Conservation (phyloP, 768 basidiomycete genomes). For the Pluteus cervinus region DNA sequence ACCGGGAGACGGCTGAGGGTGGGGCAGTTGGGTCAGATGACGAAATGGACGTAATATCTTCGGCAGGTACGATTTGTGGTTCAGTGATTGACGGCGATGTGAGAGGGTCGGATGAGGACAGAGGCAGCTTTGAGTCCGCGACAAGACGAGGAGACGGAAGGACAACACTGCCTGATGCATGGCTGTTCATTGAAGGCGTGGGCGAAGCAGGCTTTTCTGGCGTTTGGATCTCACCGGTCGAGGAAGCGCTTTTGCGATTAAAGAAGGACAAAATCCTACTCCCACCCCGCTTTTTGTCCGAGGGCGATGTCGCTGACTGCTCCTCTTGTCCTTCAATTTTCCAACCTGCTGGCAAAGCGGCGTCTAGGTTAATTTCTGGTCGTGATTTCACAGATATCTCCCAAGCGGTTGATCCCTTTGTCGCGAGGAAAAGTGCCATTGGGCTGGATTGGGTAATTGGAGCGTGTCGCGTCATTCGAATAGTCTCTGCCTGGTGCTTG, state of each 20-base stretch:
- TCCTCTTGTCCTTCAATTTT: constrained; percentile 55
- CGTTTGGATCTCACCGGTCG: constrained; percentile 7
- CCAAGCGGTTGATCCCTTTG: constrained; percentile 75
- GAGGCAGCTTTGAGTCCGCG: background rate
- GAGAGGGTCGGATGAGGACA: constrained; percentile 3
- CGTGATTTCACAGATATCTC: constrained; percentile 57
- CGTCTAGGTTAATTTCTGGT: constrained; percentile 44
- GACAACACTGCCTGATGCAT: no score
- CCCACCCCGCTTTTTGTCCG: constrained; percentile 46
- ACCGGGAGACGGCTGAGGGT: constrained; percentile 76
- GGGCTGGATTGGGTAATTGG: constrained; percentile 54
- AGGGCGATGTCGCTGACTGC: constrained; percentile 25
- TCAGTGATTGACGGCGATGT: constrained; percentile 7
- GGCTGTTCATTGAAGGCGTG: constrained; percentile 4
- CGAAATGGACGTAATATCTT: no score
- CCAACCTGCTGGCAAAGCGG: constrained; percentile 65
- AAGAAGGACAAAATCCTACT: constrained; percentile 77
- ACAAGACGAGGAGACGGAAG: background rate
- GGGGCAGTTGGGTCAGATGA: constrained; percentile 22
- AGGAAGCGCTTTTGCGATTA: constrained; percentile 30
- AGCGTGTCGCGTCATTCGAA: constrained; percentile 60
- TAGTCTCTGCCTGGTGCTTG: constrained; percentile 53
- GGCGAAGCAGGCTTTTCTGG: constrained; percentile 11
- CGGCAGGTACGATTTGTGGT: constrained; percentile 9
- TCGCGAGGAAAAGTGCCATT: constrained; percentile 59